These are phyloP conservation scores for Rhynchosporium graminicola DNA, from an alignment of 2,329 filamentous ascomycete genomes.

Conservation along the genomic window DNA sequence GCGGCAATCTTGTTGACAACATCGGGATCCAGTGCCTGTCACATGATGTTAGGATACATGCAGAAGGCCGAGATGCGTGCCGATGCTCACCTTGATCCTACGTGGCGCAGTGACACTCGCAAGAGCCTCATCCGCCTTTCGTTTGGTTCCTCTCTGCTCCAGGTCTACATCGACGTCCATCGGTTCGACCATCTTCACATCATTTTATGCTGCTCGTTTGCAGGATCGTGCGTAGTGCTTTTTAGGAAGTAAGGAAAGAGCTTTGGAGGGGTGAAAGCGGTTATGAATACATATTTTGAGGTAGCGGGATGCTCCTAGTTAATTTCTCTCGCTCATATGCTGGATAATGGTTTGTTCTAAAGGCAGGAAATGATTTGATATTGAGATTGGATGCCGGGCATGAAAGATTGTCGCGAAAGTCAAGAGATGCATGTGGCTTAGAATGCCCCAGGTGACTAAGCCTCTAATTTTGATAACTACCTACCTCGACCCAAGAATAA, in stretches of 20 bases:
- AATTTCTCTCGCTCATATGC: neutral
- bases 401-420: neutral
- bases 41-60: constrained; percentile 30
- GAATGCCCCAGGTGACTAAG: constrained; percentile 10
- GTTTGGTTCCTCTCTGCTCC: constrained; percentile 45
- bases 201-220: neutral
- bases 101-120: constrained; percentile 46
- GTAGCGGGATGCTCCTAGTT: neutral
- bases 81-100: constrained; percentile 47
- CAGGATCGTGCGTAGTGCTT: neutral
- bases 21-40: constrained; percentile 82
- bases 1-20: constrained; percentile 99
- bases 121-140: constrained; percentile 49
- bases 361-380: neutral
- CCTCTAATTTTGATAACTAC: neutral
- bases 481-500: neutral
- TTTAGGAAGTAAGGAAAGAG: neutral
- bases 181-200: constrained; percentile 36
- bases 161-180: constrained; percentile 47
- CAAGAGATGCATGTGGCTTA: neutral
- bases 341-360: neutral
- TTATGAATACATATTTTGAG: constrained; percentile 2
- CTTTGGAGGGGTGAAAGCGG: neutral
- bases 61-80: neutral
- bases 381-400: neutral